Conservation (phyloP, 1,284 basidiomycete genomes). For the Leucoagaricus sp. region DNA sequence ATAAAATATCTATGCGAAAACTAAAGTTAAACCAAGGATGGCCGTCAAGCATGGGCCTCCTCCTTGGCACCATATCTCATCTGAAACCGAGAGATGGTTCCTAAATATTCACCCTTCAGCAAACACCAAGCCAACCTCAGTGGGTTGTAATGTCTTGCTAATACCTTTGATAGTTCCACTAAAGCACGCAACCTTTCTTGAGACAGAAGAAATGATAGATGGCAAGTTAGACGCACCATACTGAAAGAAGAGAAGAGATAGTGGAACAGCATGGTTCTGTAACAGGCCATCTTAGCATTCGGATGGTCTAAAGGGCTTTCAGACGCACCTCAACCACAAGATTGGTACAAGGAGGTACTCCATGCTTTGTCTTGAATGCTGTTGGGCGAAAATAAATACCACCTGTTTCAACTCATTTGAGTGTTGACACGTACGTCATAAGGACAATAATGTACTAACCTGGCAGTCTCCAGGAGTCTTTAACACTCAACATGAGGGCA, state of each 20-base stretch:
- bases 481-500: slow-evolving; percentile 81
- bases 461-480: slow-evolving; percentile 84
- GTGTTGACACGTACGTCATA: background rate
- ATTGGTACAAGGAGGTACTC: slow-evolving; percentile 4
- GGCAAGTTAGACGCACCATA: slow-evolving; percentile 39
- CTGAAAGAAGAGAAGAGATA: slow-evolving; percentile 48
- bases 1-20: no score
- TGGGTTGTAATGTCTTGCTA: slow-evolving; percentile 15
- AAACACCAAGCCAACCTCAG: slow-evolving; percentile 16
- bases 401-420: slow-evolving; percentile 25
- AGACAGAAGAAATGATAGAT: background rate
- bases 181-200: background rate
- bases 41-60: no score
- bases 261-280: slow-evolving; percentile 45
- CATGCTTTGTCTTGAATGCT: slow-evolving; percentile 13
- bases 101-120: slow-evolving; percentile 12
- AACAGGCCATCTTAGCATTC: background rate
- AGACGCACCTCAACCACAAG: slow-evolving; percentile 31
- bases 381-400: slow-evolving; percentile 35
- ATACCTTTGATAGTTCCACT: slow-evolving; percentile 2
- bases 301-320: slow-evolving; percentile 7
- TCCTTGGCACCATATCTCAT: slow-evolving; percentile 4
- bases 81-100: slow-evolving; percentile 7
- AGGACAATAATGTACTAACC: slow-evolving; percentile 46
- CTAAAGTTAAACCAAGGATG: no score